phyloP scores from a whole-genome alignment of 768 basidiomycete species.

The Gloeostereum incarnatum region DNA sequence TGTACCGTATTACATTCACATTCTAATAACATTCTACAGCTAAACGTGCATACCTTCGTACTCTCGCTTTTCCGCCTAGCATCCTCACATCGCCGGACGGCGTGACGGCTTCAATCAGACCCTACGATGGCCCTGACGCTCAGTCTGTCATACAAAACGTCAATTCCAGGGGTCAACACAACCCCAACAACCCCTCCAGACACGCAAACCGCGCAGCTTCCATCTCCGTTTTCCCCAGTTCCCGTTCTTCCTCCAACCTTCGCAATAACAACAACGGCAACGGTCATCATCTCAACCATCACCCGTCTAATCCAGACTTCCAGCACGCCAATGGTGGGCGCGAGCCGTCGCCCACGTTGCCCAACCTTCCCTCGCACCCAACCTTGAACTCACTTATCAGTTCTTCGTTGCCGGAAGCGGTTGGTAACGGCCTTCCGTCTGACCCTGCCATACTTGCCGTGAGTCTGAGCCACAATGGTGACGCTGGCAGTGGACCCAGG shows the following conservation, averaged over 20 bases:
- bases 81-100: conserved; percentile 52
- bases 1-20: conserved; percentile 4
- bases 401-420: conserved; percentile 55
- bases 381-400: conserved; percentile 80
- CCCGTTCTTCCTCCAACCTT: conserved; percentile 16
- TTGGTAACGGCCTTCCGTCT: conserved; percentile 33
- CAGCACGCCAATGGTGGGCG: conserved; percentile 33
- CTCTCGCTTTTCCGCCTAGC: conserved; percentile 75
- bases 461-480: conserved; percentile 34
- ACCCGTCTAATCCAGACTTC: conserved; percentile 48
- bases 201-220: conserved; percentile 65
- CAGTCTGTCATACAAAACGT: conserved; percentile 78
- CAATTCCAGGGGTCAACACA: conserved; percentile 61
- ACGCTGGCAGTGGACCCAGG: conserved; percentile 40
- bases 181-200: conserved; percentile 52
- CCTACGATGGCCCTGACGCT: conserved; percentile 94
- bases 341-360: conserved; percentile 78
- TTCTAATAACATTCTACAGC: conserved; percentile 37
- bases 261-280: conserved; percentile 27
- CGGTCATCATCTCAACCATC: conserved; percentile 23
- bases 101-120: conserved; percentile 57
- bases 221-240: conserved; percentile 49
- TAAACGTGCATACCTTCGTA: conserved; percentile 90
- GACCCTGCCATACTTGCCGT: conserved; percentile 66
- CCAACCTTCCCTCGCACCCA: conserved; percentile 72